Conservation (phyloP, 176 grass and related monocot genomes). For the Guadua angustifolia region DNA sequence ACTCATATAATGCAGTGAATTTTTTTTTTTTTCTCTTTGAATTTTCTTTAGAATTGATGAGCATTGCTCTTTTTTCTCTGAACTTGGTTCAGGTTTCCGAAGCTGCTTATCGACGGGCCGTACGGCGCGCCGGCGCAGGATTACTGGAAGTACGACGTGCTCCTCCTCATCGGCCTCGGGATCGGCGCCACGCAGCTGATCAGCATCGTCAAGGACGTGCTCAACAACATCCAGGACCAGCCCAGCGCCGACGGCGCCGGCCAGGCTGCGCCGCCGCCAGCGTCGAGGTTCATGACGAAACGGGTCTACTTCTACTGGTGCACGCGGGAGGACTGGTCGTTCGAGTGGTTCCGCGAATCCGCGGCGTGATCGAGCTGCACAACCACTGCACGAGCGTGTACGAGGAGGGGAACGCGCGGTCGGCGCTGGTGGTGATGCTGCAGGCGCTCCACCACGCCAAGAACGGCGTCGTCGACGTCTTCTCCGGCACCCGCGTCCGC, state of each 20-base stretch:
- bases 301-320: conserved; percentile 63
- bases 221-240: conserved; percentile 63
- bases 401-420: conserved; percentile 81
- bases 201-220: conserved; percentile 95
- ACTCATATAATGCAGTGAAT: too few species aligned
- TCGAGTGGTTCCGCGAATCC: conserved; percentile 91
- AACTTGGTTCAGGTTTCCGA: conserved; percentile 52
- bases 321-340: conserved; percentile 69
- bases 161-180: conserved; percentile 93
- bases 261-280: not conserved
- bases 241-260: not conserved
- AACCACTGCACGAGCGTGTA: conserved; percentile 99
- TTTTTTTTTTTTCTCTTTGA: not conserved
- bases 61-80: not conserved
- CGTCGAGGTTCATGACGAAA: conserved; percentile 63
- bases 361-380: conserved; percentile 80
- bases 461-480: conserved; percentile 88
- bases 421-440: conserved; percentile 86
- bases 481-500: conserved; percentile 77
- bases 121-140: conserved; percentile 96
- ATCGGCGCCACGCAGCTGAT: conserved; percentile 94
- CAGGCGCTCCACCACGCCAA: conserved; percentile 92
- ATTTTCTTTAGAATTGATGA: not conserved
- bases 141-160: conserved; percentile 93
- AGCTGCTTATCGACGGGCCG: conserved; percentile 82